Evolutionary conservation across 192 early-diverging fungal genomes (phyloP), one percentile per base, ranked within the genome.

Genomic region (Mortierella alpina): DNA sequence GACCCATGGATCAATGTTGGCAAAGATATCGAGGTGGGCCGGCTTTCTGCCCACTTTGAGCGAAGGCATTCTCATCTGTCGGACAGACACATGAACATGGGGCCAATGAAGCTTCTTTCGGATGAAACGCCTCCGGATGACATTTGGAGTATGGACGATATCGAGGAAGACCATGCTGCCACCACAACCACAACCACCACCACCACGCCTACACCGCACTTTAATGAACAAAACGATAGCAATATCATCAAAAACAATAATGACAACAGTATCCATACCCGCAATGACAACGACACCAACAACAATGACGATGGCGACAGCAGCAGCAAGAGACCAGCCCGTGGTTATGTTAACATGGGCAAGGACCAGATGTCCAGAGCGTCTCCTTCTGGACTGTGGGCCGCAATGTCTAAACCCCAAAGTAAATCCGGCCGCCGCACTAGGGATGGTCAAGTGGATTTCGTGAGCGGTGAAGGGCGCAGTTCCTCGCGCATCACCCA

Each of bases 71-170:
- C 75, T 2, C 75, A 59, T 40, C 54, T 78, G 14, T 78, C 75
- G 17, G 75, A 78, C 46, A 70, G 58, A 40, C 68, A 70, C 49
- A 66, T 78, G 75, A 63, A 68, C 53, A 40, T 62, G 1, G 60
- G 66, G 1, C 42, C 49, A 31, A 68, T 68, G 59, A 75, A 57
- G 18, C 63, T 78, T 31, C 62, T 78, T 15, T 70, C 68, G 6
- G 75, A 78, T 49, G 75, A 78, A 49, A 78, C 75, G 39, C 75
- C 75, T 2, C 75, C 75, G 20, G 68, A 78, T 49, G 63, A 60
- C 50, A 70, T 78, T 23, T 78, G 75, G 75, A 55, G 61, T 44
- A 40, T 78, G 50, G 75, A 78, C 45, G 49, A 60, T 41, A 47
- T 78, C 56, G 75, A 78, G 13, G 68, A 60, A 23, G 68, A 78